phyloP scores from a whole-genome alignment of 805 yeast genomes.

The Kodamaea neixiangensis region DNA sequence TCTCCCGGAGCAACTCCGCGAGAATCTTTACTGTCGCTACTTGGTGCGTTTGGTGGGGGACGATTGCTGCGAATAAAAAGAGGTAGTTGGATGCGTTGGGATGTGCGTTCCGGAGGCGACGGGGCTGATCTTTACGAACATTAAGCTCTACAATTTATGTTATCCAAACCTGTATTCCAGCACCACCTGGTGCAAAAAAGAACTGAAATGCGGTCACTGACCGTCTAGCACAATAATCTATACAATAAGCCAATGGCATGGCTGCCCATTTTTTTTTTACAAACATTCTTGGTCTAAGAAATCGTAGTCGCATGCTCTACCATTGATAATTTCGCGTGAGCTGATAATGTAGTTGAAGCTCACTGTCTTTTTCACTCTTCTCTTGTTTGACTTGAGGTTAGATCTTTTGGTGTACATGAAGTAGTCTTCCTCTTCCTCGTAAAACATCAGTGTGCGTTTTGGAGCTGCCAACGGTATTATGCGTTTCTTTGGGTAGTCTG shows the following conservation, averaged over 20 bases:
- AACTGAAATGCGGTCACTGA: constrained; percentile 4
- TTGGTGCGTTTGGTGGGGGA: neutral
- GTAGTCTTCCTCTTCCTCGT: constrained; percentile 13
- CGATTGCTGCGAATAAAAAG: neutral
- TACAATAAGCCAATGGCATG: neutral
- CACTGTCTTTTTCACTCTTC: constrained; percentile 28
- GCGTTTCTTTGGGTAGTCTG: constrained; percentile 14
- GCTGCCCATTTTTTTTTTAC: constrained; percentile 15
- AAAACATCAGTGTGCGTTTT: constrained; percentile 3
- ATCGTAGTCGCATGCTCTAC: constrained; percentile 44
- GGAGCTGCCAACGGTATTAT: constrained; percentile 8
- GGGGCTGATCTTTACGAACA: neutral
- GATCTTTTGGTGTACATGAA: constrained; percentile 8
- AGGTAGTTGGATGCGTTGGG: neutral
- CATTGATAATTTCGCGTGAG: constrained; percentile 48
- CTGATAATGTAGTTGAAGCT: constrained; percentile 44
- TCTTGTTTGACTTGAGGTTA: constrained; percentile 15
- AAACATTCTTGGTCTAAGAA: constrained; percentile 39
- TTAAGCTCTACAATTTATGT: neutral
- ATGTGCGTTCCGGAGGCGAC: neutral
- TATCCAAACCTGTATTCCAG: constrained; percentile 3
- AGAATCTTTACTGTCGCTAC: neutral
- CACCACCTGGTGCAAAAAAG: constrained; percentile 4
- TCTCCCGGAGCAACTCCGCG: neutral
- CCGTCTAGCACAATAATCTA: constrained; percentile 1